Evolutionary conservation across 176 grass and related monocot genomes (phyloP).

Genomic region (Avena atlantica): DNA sequence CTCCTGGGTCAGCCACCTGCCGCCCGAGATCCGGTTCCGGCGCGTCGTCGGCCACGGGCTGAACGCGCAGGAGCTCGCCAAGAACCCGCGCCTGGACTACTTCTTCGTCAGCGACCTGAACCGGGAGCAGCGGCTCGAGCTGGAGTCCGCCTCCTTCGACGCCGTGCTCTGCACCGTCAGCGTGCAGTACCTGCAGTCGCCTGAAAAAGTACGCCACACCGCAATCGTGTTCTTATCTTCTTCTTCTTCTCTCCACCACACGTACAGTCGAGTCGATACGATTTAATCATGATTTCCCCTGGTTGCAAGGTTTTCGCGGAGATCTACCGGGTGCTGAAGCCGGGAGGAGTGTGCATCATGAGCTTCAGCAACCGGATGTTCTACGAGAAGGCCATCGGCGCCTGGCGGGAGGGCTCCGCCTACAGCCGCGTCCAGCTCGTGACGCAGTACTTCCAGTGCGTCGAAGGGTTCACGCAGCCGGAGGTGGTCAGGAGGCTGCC

Average conservation of each 20-base stretch:
- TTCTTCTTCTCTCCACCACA: conserved; percentile 14
- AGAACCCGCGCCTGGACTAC: conserved; percentile 72
- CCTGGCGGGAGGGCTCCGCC: conserved; percentile 84
- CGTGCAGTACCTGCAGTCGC: conserved; percentile 83
- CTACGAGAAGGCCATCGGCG: conserved; percentile 86
- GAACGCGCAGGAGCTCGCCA: conserved; percentile 88
- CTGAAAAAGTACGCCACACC: conserved; percentile 92
- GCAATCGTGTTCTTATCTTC: not conserved
- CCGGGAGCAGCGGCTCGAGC: conserved; percentile 64
- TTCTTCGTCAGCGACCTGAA: conserved; percentile 96
- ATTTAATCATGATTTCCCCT: not conserved
- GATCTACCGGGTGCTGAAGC: conserved; percentile 87
- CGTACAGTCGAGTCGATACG: not conserved
- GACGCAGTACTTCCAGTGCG: conserved; percentile 78
- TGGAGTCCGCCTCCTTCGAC: conserved; percentile 55
- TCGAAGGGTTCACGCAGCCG: conserved; percentile 90
- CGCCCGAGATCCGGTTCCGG: conserved; percentile 54
- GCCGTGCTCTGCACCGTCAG: conserved; percentile 85
- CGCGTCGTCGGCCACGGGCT: conserved; percentile 85
- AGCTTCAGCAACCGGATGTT: conserved; percentile 96
- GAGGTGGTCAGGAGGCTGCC: conserved; percentile 73
- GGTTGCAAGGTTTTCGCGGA: conserved; percentile 76
- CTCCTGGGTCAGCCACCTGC: conserved; percentile 97
- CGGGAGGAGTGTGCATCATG: conserved; percentile 82
- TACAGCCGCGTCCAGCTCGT: conserved; percentile 89